Conservation (phyloP, 331 rosid genomes). For the Rhamnella rubrinervis region DNA sequence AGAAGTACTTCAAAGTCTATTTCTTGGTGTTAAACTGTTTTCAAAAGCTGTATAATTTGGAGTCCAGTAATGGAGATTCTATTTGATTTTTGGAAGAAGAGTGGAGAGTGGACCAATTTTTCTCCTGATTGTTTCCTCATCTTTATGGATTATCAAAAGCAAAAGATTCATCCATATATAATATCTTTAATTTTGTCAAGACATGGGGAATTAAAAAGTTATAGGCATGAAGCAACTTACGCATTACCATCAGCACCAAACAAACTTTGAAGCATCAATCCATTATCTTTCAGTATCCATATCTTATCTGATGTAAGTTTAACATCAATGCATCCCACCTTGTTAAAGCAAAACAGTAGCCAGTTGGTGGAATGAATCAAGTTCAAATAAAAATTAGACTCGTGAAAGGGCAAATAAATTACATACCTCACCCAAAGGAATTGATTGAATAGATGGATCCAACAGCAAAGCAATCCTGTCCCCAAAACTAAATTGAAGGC, state of each 20-base stretch:
- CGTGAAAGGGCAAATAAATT: slow-evolving; percentile 5
- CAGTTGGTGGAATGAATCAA: slow-evolving; percentile 15
- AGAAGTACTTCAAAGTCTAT: no score
- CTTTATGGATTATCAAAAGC: no score
- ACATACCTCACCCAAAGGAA: slow-evolving; percentile 71
- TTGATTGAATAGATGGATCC: slow-evolving; percentile 57
- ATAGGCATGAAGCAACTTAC: slow-evolving; percentile 47
- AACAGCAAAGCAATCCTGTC: slow-evolving; percentile 53
- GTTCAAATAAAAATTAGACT: slow-evolving; percentile 5
- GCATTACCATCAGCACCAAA: slow-evolving; percentile 32
- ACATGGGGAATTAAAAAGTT: slow-evolving; percentile 16
- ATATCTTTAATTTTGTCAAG: not conserved
- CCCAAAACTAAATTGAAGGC: slow-evolving; percentile 51
- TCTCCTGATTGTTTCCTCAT: no score
- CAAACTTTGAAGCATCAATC: slow-evolving; percentile 51
- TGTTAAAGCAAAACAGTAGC: slow-evolving; percentile 33
- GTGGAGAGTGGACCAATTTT: no score
- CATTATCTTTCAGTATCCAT: slow-evolving; percentile 80
- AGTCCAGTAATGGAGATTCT: no score
- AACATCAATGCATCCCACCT: slow-evolving; percentile 85
- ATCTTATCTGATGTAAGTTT: slow-evolving; percentile 68
- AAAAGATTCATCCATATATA: no score
- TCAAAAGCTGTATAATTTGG: no score
- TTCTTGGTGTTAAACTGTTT: no score
- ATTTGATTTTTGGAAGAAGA: no score